phyloP scores from a whole-genome alignment of 495 filamentous ascomycete genomes.

The Penicillium bovifimosum region DNA sequence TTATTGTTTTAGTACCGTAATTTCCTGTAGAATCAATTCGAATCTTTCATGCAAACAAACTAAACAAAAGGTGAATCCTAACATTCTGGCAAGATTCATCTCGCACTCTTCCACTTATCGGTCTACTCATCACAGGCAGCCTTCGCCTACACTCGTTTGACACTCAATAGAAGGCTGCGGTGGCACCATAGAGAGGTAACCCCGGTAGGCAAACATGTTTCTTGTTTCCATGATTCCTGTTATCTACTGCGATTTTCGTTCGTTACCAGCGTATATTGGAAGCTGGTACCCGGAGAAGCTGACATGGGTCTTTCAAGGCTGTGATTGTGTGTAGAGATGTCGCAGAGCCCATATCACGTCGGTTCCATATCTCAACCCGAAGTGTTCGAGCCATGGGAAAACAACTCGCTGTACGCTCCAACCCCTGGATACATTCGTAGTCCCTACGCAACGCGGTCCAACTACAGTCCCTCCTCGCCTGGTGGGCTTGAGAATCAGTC shows the following conservation, averaged over 20 bases:
- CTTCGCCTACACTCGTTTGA: neutral
- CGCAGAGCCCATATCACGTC: neutral
- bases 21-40: no score
- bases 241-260: no score
- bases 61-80: no score
- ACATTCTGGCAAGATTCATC: neutral
- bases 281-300: neutral
- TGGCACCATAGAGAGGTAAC: no score
- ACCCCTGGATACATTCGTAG: neutral
- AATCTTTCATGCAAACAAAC: no score
- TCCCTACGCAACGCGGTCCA: constrained; percentile 1
- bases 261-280: no score
- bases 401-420: constrained; percentile 5
- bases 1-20: no score
- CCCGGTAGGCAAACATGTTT: no score
- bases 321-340: no score
- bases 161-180: no score
- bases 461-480: constrained; percentile 5
- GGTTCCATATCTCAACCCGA: neutral
- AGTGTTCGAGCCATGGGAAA: constrained; percentile 1
- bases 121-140: neutral
- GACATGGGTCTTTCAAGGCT: no score
- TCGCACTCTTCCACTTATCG: neutral
- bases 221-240: no score
- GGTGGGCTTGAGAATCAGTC: neutral